A percentile compares a stretch with the other conserved stretches of the same genome.
These are phyloP conservation scores for Polyplosphaeria fusca DNA, from an alignment of 495 filamentous ascomycete species.

Conservation along the genomic window DNA sequence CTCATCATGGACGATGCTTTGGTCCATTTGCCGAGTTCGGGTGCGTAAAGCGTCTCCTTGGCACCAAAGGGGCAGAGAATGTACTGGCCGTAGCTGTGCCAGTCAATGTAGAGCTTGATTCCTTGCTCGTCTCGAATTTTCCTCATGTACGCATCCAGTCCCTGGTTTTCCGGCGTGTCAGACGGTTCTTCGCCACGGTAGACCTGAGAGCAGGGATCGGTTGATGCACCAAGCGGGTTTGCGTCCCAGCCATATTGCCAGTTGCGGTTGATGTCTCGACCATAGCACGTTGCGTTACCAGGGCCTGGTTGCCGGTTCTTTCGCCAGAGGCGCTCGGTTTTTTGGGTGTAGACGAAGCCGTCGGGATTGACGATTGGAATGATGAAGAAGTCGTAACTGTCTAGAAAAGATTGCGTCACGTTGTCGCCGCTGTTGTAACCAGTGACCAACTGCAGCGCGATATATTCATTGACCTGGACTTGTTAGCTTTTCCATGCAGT, in stretches of 20 bases:
- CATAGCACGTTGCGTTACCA: slow-evolving; percentile 47
- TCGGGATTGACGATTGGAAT: slow-evolving; percentile 62
- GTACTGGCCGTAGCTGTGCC: slow-evolving; percentile 56
- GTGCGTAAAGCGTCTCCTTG: slow-evolving; percentile 44
- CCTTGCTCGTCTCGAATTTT: slow-evolving; percentile 41
- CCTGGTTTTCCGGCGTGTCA: slow-evolving; percentile 51
- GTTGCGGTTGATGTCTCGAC: slow-evolving; percentile 64
- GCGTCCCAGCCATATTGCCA: slow-evolving; percentile 54
- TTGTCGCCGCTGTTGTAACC: slow-evolving; percentile 44
- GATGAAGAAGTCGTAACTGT: slow-evolving; percentile 61
- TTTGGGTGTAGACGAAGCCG: slow-evolving; percentile 61
- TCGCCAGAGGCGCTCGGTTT: slow-evolving; percentile 57
- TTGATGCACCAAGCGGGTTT: slow-evolving; percentile 48
- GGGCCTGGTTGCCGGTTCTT: slow-evolving; percentile 55
- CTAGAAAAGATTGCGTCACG: slow-evolving; percentile 44
- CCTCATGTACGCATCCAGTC: slow-evolving; percentile 43
- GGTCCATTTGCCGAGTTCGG: slow-evolving; percentile 31
- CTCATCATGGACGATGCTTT: background rate
- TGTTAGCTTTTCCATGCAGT: background rate
- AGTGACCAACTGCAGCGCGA: slow-evolving; percentile 51
- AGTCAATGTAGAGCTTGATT: slow-evolving; percentile 61
- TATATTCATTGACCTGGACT: slow-evolving; percentile 49
- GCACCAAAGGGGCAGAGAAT: slow-evolving; percentile 48
- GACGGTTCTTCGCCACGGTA: slow-evolving; percentile 49
- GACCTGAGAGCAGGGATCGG: slow-evolving; percentile 51